These are phyloP conservation scores for Silene vulgaris DNA, from an alignment of 179 eudicot species.

Conservation along the genomic window DNA sequence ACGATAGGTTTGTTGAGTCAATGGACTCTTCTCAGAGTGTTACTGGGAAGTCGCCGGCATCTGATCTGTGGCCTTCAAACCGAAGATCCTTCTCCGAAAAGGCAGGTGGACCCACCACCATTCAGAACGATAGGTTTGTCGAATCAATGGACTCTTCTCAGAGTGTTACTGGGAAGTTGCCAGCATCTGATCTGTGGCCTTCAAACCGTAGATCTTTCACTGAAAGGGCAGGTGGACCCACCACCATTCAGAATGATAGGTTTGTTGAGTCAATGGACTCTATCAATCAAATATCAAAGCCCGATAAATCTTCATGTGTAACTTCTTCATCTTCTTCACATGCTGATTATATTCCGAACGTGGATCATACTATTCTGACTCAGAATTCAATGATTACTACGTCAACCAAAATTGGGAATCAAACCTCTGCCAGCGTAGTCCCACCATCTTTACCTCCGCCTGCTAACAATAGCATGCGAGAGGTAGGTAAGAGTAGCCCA, in stretches of 20 bases:
- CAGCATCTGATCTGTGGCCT: constrained; percentile 34
- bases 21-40: constrained; percentile 21
- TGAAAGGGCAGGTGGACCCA: constrained; percentile 24
- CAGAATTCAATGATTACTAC: constrained; percentile 25
- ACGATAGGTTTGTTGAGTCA: constrained; percentile 26
- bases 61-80: constrained; percentile 38
- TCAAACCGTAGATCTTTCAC: constrained; percentile 37
- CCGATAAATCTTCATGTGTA: constrained; percentile 22
- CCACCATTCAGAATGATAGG: constrained; percentile 22
- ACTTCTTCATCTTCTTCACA: constrained; percentile 22
- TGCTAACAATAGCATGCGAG: constrained; percentile 23
- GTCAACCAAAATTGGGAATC: constrained; percentile 24
- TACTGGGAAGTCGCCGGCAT: constrained; percentile 27
- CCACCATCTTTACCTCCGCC: constrained; percentile 29
- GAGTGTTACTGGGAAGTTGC: constrained; percentile 28
- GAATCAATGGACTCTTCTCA: constrained; percentile 22
- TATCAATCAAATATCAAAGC: constrained; percentile 15
- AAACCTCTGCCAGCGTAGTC: constrained; percentile 18
- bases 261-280: constrained; percentile 25
- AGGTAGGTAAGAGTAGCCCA: constrained; percentile 14
- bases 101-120: constrained; percentile 18
- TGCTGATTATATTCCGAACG: constrained; percentile 21
- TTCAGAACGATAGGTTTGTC: constrained; percentile 23
- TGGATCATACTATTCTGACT: constrained; percentile 14
- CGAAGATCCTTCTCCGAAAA: constrained; percentile 38